Conservation (phyloP, 495 filamentous ascomycete species). For the Amniculicola lignicola region DNA sequence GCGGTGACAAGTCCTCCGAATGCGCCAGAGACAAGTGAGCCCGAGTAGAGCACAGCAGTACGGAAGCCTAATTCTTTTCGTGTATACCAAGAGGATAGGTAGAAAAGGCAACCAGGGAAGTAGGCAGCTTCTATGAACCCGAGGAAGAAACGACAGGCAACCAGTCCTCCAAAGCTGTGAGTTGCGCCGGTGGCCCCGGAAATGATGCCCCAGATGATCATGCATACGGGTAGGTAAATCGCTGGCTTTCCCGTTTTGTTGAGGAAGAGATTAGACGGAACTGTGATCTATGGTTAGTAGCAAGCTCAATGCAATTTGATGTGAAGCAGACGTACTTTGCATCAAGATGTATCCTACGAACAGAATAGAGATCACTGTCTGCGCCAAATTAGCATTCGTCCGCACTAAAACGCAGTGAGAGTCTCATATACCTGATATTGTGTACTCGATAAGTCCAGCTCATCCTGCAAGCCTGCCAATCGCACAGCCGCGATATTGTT, state of each 20-base stretch:
- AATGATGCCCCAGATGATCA: slow-evolving; percentile 51
- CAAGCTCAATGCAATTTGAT: not conserved
- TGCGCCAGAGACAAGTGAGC: slow-evolving; percentile 42
- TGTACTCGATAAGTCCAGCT: slow-evolving; percentile 47
- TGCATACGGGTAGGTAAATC: slow-evolving; percentile 45
- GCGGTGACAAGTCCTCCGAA: slow-evolving; percentile 44
- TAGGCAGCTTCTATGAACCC: slow-evolving; percentile 42
- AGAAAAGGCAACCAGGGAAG: slow-evolving; percentile 36
- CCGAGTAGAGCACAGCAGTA: slow-evolving; percentile 52
- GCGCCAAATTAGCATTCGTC: not conserved
- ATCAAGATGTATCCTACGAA: slow-evolving; percentile 66
- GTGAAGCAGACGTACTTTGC: slow-evolving; percentile 15
- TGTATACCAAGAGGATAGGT: slow-evolving; percentile 61
- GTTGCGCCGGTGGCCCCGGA: slow-evolving; percentile 51
- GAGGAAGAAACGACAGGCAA: slow-evolving; percentile 52
- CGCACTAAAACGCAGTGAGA: not conserved
- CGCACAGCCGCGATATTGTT: slow-evolving; percentile 56
- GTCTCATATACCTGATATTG: slow-evolving; percentile 45
- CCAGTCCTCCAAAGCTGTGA: slow-evolving; percentile 52
- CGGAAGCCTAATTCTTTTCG: slow-evolving; percentile 55
- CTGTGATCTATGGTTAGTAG: slow-evolving; percentile 22
- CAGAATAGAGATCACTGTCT: slow-evolving; percentile 64
- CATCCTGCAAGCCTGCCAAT: slow-evolving; percentile 52
- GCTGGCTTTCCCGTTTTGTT: slow-evolving; percentile 51
- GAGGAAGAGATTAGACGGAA: slow-evolving; percentile 60